Evolutionary conservation across 2,329 filamentous ascomycete genomes (phyloP), one percentile per base, ranked within the genome.

Genomic region (Thelonectria rubi): DNA sequence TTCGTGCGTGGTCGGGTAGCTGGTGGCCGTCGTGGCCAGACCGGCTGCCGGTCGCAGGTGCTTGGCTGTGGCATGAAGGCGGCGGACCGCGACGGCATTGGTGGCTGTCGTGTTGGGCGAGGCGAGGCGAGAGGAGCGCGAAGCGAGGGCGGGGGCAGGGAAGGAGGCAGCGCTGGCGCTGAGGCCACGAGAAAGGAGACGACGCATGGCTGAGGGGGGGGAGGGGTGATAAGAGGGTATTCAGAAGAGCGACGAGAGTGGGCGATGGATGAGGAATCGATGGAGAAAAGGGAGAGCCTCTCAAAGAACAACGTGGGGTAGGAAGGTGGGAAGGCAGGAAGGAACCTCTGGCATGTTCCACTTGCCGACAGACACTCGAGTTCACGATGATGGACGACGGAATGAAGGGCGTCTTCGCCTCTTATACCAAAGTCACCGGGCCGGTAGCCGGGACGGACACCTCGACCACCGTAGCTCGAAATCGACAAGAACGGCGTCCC

Each of bases 1-100:
- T 55, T 91, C 88, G 80, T 95, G 92, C 20, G 83, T 87, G 56
- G 82, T 90, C 24, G 90, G 91, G 77, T 89, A 94, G 75, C 79
- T 84, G 48, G 83, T 83, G 11, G 86, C 80, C 18, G 83, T 85
- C 57, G 83, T 86, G 45, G 82, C 80, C 55, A 88, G 78, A 15
- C 82, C 81, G 48, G 80, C 80, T 61, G 82, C 80, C 26, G 84
- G 80, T 68, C 80, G 81, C 47, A 88, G 80, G 67, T 87, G 83
- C 69, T 80, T 80, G 11, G 82, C 81, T 32, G 86, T 87, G 67
- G 83, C 84, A 69, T 87, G 84, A 66, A 89, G 76, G 72, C 85
- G 81, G 72, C 85, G 79, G 54, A 79, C 76, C 60, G 84, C 81
- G 51, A 77, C 66, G 48, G 76, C 67, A 47, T 69, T 73, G 60